Percentiles rank a stretch among this genome's conserved stretches.
Conservation (phyloP, 176 grass and related monocot genomes). For the Eleusine indica region DNA sequence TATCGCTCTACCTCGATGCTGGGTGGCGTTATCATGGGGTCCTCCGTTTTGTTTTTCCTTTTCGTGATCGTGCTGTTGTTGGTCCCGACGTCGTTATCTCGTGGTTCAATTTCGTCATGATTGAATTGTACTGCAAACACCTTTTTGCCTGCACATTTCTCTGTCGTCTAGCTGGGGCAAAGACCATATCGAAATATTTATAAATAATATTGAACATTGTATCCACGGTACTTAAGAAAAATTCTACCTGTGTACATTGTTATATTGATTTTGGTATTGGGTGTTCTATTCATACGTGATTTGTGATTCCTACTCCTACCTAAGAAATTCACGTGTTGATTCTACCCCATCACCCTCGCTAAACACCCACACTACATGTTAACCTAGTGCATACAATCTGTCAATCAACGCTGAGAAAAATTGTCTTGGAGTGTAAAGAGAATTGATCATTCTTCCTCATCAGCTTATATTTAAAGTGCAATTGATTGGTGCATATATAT, state of each 20-base stretch:
- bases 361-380: no score
- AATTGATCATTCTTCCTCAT: no score
- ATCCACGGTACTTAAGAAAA: not conserved
- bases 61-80: conserved; percentile 2
- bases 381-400: no score
- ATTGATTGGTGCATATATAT: no score
- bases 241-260: not conserved
- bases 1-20: not conserved
- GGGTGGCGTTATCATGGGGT: conserved; percentile 20
- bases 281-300: no score
- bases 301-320: no score
- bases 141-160: not conserved
- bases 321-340: no score
- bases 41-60: not conserved
- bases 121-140: conserved; percentile 8
- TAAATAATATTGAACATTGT: not conserved
- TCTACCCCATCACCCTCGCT: no score
- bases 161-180: conserved; percentile 16
- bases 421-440: no score
- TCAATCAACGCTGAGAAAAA: no score
- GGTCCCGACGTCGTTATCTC: conserved; percentile 24
- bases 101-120: conserved; percentile 37
- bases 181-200: not conserved
- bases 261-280: no score
- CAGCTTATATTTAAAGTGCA: no score